Evolutionary conservation across 495 filamentous ascomycete genomes (phyloP).

Genomic region (Daldinia loculata): DNA sequence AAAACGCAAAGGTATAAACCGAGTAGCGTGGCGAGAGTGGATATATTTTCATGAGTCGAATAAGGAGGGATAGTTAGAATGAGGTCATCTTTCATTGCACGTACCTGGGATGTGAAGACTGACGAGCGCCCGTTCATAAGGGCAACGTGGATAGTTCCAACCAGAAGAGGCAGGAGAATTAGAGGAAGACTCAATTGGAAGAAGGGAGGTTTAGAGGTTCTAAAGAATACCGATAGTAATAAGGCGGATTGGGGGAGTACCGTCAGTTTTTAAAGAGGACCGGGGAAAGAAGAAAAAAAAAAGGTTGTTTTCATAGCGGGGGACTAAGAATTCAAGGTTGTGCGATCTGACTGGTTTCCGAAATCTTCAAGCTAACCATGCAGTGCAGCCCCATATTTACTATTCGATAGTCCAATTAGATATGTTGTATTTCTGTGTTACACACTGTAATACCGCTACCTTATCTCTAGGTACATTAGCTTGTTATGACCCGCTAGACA

Average conservation of each 20-base stretch:
- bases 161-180: conserved; percentile 29
- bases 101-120: conserved; percentile 96
- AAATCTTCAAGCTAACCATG: conserved; percentile 25
- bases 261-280: conserved; percentile 27
- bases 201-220: neutral
- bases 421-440: conserved; percentile 19
- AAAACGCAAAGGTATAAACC: conserved; percentile 14
- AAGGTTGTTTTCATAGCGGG: conserved; percentile 36
- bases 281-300: conserved; percentile 29
- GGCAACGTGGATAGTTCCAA: conserved; percentile 57
- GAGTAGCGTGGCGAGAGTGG: conserved; percentile 8
- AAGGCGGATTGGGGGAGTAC: conserved; percentile 30
- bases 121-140: conserved; percentile 96
- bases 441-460: conserved; percentile 21
- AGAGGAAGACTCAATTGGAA: conserved; percentile 2
- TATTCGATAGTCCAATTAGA: conserved; percentile 15
- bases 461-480: conserved; percentile 13
- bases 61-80: conserved; percentile 25
- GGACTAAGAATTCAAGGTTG: conserved; percentile 22
- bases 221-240: conserved; percentile 6
- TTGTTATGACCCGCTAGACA: neutral
- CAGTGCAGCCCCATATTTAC: conserved; percentile 8
- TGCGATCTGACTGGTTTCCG: conserved; percentile 40
- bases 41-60: conserved; percentile 5
- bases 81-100: conserved; percentile 44